These are phyloP conservation scores for Neonectria ditissima DNA, from an alignment of 2,329 filamentous ascomycete species.

Conservation along the genomic window DNA sequence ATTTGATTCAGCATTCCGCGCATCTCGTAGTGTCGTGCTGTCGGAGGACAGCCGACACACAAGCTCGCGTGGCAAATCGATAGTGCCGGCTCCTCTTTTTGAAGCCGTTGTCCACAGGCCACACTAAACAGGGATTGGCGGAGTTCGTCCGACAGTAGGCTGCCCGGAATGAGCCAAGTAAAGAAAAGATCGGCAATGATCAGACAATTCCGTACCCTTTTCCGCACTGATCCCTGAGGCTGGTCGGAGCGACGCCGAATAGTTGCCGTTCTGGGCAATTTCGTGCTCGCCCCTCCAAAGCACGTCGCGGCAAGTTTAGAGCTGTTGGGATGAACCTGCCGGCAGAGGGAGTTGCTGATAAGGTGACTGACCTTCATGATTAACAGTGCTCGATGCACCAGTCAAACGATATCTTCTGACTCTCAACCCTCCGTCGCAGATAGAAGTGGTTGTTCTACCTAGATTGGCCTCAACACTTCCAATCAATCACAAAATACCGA, in stretches of 20 bases:
- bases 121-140: background rate
- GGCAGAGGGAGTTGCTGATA: background rate
- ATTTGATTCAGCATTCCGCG: background rate
- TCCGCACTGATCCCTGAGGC: background rate
- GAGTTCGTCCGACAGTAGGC: background rate
- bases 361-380: background rate
- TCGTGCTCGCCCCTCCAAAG: slow-evolving; percentile 8
- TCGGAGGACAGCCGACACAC: background rate
- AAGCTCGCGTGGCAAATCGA: background rate
- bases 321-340: background rate
- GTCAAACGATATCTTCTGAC: background rate
- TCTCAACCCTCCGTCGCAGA: background rate
- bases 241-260: background rate
- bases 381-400: background rate
- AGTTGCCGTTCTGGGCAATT: background rate
- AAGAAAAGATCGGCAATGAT: background rate
- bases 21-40: background rate
- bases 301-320: background rate
- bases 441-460: background rate
- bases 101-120: background rate
- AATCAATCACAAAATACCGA: background rate
- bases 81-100: background rate
- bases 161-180: background rate
- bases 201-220: background rate
- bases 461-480: background rate